These are phyloP conservation scores for Hydnomerulius pinastri DNA, from an alignment of 768 basidiomycete species.

Conservation along the genomic window DNA sequence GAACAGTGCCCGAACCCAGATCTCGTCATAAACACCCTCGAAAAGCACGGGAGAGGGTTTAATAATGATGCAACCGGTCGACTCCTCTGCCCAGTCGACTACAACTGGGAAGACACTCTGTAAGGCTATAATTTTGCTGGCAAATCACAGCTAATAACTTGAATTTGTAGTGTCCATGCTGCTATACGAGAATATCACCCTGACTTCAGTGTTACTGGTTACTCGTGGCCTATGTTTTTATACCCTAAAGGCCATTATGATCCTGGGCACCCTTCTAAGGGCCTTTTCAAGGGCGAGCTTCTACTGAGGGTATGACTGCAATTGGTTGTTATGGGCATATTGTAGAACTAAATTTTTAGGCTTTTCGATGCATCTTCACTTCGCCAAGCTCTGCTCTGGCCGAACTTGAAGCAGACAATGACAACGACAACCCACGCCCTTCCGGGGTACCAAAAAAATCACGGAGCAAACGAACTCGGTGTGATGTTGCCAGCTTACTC, in stretches of 20 bases:
- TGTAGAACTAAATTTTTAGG: conserved; percentile 4
- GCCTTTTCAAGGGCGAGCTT: conserved; percentile 18
- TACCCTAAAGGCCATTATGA: conserved; percentile 11
- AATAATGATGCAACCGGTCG: conserved; percentile 3
- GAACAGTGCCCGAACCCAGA: not conserved
- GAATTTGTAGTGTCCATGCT: not conserved
- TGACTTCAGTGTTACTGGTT: conserved; percentile 13
- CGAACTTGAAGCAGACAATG: not conserved
- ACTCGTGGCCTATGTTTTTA: conserved; percentile 20
- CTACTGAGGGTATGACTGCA: conserved; percentile 21
- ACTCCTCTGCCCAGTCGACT: conserved; percentile 10
- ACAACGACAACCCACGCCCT: not conserved
- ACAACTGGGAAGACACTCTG: conserved; percentile 7
- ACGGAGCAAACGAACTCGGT: conserved; percentile 5
- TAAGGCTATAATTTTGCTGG: not conserved
- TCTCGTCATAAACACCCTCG: not conserved
- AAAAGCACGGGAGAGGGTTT: conserved; percentile 6
- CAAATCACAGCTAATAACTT: not conserved
- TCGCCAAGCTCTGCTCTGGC: conserved; percentile 15
- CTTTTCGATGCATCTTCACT: conserved; percentile 17
- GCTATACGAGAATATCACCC: conserved; percentile 16
- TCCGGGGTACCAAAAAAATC: not conserved
- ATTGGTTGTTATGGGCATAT: too few relatives aligned
- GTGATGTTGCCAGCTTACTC: conserved; percentile 7
- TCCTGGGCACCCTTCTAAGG: conserved; percentile 8